Percentiles rank a stretch among this genome's conserved stretches.
Conservation (phyloP, 1,284 basidiomycete species). For the Pyrrhoderma noxium region DNA sequence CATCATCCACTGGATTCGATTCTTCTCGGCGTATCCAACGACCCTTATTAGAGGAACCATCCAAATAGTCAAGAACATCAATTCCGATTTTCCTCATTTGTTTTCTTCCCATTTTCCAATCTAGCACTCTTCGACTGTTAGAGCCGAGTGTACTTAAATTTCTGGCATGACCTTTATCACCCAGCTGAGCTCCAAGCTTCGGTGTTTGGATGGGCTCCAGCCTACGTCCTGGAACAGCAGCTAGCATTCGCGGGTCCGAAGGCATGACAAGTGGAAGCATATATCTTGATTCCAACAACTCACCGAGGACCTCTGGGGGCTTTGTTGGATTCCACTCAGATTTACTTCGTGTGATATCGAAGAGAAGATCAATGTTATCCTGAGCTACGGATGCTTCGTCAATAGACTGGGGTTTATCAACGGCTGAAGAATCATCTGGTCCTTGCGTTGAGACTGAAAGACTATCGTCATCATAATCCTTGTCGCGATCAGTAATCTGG, state of each 20-base stretch:
- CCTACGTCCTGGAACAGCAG: conserved; percentile 54
- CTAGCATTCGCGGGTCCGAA: conserved; percentile 67
- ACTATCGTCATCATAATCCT: conserved; percentile 49
- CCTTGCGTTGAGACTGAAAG: conserved; percentile 36
- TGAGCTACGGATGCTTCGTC: conserved; percentile 35
- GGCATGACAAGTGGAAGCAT: conserved; percentile 90
- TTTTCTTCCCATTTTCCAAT: conserved; percentile 49
- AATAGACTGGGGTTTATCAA: conserved; percentile 21
- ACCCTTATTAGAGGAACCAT: conserved; percentile 61
- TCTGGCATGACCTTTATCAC: conserved; percentile 25
- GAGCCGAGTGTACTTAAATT: conserved; percentile 32
- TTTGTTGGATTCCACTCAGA: conserved; percentile 69
- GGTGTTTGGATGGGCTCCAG: conserved; percentile 22
- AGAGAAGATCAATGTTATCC: conserved; percentile 68
- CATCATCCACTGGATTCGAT: conserved; percentile 32
- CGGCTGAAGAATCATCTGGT: conserved; percentile 28
- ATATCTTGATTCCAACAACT: conserved; percentile 82
- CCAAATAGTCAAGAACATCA: conserved; percentile 58
- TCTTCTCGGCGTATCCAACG: conserved; percentile 34
- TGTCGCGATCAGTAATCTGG: conserved; percentile 60
- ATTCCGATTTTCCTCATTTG: conserved; percentile 54
- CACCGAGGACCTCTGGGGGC: conserved; percentile 76
- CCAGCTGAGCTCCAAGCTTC: background rate
- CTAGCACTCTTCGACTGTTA: conserved; percentile 36
- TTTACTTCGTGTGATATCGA: conserved; percentile 59